Conservation (phyloP, 176 grass and related monocot species). For the Hordeum marinum region DNA sequence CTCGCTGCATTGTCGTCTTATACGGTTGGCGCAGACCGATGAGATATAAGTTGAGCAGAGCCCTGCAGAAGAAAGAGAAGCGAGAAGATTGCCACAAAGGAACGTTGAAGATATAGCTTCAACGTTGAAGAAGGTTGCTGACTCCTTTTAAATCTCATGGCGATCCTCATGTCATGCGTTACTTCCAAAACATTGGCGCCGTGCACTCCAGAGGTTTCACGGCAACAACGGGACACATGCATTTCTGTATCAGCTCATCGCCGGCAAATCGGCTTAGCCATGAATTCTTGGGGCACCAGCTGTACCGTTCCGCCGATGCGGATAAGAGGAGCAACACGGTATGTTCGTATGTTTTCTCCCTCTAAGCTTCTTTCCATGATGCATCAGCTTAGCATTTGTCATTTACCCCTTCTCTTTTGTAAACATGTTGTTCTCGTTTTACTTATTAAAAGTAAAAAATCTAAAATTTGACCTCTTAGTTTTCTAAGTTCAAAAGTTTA, state of each 20-base stretch:
- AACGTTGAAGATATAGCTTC: not conserved
- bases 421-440: not conserved
- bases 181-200: not conserved
- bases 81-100: not conserved
- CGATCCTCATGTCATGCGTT: not conserved
- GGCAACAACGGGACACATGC: not conserved
- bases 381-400: not conserved
- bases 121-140: constrained; percentile 4
- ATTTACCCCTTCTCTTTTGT: no score
- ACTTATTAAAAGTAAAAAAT: no score
- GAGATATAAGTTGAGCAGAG: not conserved
- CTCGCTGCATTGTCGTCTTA: not conserved
- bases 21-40: not conserved
- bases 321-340: constrained; percentile 23
- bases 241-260: not conserved
- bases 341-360: not conserved
- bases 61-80: not conserved
- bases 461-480: no score
- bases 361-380: not conserved
- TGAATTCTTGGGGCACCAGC: constrained; percentile 28
- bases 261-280: constrained; percentile 2
- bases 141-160: constrained; percentile 19
- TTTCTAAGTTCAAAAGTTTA: no score
- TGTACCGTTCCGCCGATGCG: not conserved
- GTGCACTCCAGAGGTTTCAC: not conserved